Conservation (phyloP, 78 protist genomes). For the Dictyostelium purpureum region DNA sequence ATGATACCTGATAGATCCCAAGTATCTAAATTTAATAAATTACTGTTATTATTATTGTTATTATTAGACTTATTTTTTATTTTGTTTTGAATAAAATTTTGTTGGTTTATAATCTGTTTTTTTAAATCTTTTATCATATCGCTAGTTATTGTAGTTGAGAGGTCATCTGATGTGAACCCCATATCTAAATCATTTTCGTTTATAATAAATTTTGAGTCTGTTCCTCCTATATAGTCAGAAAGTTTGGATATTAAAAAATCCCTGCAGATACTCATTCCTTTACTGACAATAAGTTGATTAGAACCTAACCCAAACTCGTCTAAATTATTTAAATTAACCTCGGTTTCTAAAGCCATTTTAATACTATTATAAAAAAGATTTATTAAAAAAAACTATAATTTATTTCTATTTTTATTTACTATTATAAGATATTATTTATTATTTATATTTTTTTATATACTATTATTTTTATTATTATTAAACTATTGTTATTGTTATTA, state of each 20-base stretch:
- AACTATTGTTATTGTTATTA: too few species aligned
- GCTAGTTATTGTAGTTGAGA: background rate
- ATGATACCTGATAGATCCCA: background rate
- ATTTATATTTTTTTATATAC: too few species aligned
- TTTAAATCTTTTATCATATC: background rate
- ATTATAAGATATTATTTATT: too few species aligned
- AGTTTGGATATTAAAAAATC: background rate
- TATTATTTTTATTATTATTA: too few species aligned
- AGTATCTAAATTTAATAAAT: background rate
- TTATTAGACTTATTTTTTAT: background rate
- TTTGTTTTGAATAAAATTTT: background rate
- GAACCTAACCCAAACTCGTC: slow-evolving; percentile 36
- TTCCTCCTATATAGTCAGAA: background rate
- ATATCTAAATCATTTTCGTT: background rate
- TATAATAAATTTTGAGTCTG: background rate
- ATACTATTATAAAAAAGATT: too few species aligned
- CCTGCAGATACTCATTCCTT: slow-evolving; percentile 10
- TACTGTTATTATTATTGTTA: background rate
- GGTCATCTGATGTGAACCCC: background rate
- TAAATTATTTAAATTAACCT: slow-evolving; percentile 16
- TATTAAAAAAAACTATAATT: too few species aligned
- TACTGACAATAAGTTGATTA: slow-evolving; percentile 21
- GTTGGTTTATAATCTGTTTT: background rate
- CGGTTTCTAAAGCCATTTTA: too few species aligned
- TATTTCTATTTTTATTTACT: too few species aligned